Base-by-base conservation (phyloP, 1,284 basidiomycete genomes). In the Bondarzewia mesenterica region DNA sequence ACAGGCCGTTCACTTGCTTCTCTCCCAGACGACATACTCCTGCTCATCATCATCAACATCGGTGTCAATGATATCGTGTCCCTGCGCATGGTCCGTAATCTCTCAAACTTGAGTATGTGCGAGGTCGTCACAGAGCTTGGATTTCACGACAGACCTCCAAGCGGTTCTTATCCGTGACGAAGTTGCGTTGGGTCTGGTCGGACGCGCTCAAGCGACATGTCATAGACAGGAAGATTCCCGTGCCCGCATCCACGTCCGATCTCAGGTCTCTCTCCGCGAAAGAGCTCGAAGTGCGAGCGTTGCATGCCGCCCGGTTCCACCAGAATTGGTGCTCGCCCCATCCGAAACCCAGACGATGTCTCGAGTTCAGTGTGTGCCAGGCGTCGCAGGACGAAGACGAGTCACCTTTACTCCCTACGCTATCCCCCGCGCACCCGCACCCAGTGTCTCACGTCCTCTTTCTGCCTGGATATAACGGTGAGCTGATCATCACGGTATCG, bases 181-280 rank as follows among this genome's bases (percentile, higher is more conserved):
- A 62, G 47, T 50, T 63, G 37, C 65, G 66, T 43, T 68, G 66
- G 66, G 63, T 69, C 12, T 69, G 67, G 67, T 58, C 58, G 35
- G 61, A 65, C 51, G 66, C 65, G 14, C 57, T 68, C 42, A 60
- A 62, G 42, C 58, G 61, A 7, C 66, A 66, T 49, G 59, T 68
- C 50, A 57, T 66, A 14, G 59, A 61, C 46, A 57, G 57, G 42
- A 61, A 62, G 7, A 57, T 69, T 16, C 64, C 65, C 32, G 52
- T 68, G 16, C 67, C 66, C 21, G 64, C 64, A 16, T 55, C 51
- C 32, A 50, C 53, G 32, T 47, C 51, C 2, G 62, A 67, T 52
- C 51, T 64, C 47, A 59, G 58, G 49, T 52, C 55, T 18, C 49
- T 66, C 23, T 63, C 65, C n/a, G 56, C 63, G 20, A 57, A 59